Evolutionary conservation across 176 grass and related monocot species (phyloP).

Genomic region (Ananas comosus): DNA sequence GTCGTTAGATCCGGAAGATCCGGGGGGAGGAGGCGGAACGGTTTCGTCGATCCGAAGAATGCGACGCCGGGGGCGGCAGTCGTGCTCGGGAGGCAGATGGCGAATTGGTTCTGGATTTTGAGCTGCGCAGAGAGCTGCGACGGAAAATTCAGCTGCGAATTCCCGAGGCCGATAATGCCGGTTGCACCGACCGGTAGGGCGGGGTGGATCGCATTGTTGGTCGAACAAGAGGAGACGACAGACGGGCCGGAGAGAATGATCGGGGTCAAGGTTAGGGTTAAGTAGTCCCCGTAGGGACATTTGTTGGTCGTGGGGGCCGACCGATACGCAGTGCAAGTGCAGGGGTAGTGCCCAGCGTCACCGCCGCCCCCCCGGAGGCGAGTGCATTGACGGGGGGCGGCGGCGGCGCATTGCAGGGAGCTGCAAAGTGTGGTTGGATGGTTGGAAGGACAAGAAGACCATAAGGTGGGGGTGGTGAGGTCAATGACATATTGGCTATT

Average conservation of each 20-base stretch:
- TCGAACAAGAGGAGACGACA: constrained; percentile 21
- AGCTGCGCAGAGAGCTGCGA: constrained; percentile 30
- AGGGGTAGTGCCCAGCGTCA: too few relatives aligned
- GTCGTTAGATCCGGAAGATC: constrained; percentile 1
- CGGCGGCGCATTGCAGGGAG: constrained; percentile 5
- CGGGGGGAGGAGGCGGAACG: constrained; percentile 17
- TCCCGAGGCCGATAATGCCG: constrained; percentile 37
- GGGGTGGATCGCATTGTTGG: constrained; percentile 2
- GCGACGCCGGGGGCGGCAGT: constrained; percentile 8
- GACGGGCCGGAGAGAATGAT: constrained; percentile 7
- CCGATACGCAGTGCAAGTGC: constrained; percentile 19
- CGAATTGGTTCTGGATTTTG: constrained; percentile 20
- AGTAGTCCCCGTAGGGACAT: constrained; percentile 19
- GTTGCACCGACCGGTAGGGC: constrained; percentile 2
- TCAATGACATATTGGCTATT: constrained; percentile 13
- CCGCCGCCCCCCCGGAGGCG: neutral
- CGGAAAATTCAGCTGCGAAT: constrained; percentile 16
- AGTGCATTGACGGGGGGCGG: too few relatives aligned
- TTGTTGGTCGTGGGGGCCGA: constrained; percentile 25
- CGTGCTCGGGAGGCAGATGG: constrained; percentile 39
- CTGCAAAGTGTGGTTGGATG: constrained; percentile 13
- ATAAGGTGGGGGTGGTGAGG: constrained; percentile 11
- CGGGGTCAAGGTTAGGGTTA: constrained; percentile 10
- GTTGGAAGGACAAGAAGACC: neutral
- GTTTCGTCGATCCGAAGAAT: constrained; percentile 21